Evolutionary conservation across 768 basidiomycete species (phyloP).

Genomic region (Pisolithus albus): DNA sequence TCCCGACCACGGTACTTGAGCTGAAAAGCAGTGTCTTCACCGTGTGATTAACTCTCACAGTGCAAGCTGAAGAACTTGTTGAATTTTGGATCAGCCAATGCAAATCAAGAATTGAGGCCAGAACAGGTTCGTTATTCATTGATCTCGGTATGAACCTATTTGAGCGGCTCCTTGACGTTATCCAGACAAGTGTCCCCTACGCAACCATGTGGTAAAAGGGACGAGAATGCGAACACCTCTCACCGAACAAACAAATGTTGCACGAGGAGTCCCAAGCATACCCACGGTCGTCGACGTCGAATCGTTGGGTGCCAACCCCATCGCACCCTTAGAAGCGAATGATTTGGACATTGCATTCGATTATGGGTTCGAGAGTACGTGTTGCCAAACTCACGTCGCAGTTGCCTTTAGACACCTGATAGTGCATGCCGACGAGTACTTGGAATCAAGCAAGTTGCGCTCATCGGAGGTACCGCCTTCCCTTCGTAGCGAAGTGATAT

Average conservation of each 20-base stretch:
- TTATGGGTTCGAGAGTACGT: constrained; percentile 19
- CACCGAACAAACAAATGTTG: background rate
- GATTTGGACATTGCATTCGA: constrained; percentile 20
- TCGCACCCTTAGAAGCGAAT: constrained; percentile 6
- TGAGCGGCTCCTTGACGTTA: constrained; percentile 1
- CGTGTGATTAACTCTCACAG: constrained; percentile 29
- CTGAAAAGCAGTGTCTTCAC: background rate
- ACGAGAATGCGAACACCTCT: background rate
- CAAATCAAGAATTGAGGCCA: constrained; percentile 62
- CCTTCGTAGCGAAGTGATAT: background rate
- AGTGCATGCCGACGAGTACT: constrained; percentile 6
- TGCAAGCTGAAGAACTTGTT: constrained; percentile 56
- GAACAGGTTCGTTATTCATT: constrained; percentile 28
- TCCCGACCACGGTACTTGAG: constrained; percentile 48
- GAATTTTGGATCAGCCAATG: constrained; percentile 74
- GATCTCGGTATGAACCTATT: background rate
- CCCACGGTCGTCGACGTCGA: constrained; percentile 12
- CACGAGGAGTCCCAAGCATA: background rate
- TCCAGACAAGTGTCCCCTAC: constrained; percentile 34
- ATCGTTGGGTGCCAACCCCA: constrained; percentile 10
- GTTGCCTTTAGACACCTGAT: background rate
- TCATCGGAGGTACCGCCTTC: constrained; percentile 49
- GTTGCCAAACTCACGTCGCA: background rate
- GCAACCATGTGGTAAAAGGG: constrained; percentile 43
- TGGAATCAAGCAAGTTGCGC: constrained; percentile 25